A percentile compares a stretch with the other conserved stretches of the same genome.
phyloP scores from a whole-genome alignment of 2,329 filamentous ascomycete species.

The Xylaria multiplex region DNA sequence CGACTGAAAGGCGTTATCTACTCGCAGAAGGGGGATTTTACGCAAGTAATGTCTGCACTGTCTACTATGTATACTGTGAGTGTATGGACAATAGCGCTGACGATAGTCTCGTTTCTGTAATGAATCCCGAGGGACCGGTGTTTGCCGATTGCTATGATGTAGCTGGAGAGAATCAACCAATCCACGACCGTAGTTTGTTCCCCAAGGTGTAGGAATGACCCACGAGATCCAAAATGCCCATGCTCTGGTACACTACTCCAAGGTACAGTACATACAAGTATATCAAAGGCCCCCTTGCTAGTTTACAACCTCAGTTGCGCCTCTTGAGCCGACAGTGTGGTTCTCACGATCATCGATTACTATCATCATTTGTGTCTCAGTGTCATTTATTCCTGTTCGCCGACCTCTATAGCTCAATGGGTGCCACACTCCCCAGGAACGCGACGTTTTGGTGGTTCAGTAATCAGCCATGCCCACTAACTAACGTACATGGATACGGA shows the following conservation, averaged over 20 bases:
- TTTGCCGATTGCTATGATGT: conserved; percentile 23
- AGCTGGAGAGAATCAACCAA: conserved; percentile 1
- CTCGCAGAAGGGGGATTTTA: conserved; percentile 16
- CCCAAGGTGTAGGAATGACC: conserved; percentile 15
- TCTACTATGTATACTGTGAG: conserved; percentile 7
- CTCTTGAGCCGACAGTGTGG: conserved; percentile 7
- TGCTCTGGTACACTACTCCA: conserved; percentile 20
- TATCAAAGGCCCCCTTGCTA: conserved; percentile 14
- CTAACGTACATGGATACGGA: neutral
- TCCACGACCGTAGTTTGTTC: conserved; percentile 11
- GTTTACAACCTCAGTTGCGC: conserved; percentile 11
- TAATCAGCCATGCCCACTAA: conserved; percentile 9
- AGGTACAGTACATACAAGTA: conserved; percentile 1
- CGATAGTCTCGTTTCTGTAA: conserved; percentile 25
- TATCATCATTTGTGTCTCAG: neutral
- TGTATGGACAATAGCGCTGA: conserved; percentile 24
- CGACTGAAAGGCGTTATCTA: conserved; percentile 17
- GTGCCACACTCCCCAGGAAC: conserved; percentile 31
- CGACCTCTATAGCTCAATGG: conserved; percentile 13
- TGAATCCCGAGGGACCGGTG: conserved; percentile 14
- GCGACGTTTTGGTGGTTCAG: conserved; percentile 3
- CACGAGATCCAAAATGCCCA: conserved; percentile 12
- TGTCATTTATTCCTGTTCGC: conserved; percentile 12
- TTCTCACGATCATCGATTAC: conserved; percentile 7
- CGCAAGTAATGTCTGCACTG: conserved; percentile 12